Evolutionary conservation across 768 basidiomycete species (phyloP), one percentile per base, ranked within the genome.

Genomic region (Russula griseocarnosa): DNA sequence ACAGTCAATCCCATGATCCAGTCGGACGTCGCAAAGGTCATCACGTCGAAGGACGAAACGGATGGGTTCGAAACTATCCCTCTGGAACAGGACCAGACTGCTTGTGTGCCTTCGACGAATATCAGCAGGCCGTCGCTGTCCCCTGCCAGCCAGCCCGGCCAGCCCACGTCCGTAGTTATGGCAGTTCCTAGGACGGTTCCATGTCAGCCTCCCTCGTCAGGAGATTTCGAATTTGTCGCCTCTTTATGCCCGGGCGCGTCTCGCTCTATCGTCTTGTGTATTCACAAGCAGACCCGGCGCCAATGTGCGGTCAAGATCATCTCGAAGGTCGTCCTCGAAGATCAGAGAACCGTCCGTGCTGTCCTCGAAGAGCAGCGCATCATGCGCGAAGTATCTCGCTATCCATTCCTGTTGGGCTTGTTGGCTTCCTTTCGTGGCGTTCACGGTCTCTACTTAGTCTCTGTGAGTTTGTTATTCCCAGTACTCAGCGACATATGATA

Each of bases 351-450:
- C 10, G 32, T 58, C 58, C 61, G 40, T 24, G 46, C n/a, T 16
- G 60, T 61, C 24, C 50, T 61, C 36, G 64, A 46, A 18, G 64
- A 51, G 24, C 69, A 64, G 16, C 40, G 50, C 34, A 28, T 55
- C 13, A 36, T 49, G 53, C 58, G 63, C 40, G 51, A 65, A 2
- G 69, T 63, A 8, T 61, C 65, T 9, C 58, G 50, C 6, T 55
- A 65, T 38, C 63, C 65, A 20, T 69, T 61, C 36, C 36, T 72
- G 8, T 36, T 72, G 30, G 61, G 67, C 0, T 63, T 74, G n/a
- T 54, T 70, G 30, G 73, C 72, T 3, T 70, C 70, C 3, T 74
- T 69, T 66, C 55, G 68, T 20, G 71, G 71, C 51, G 10, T 20
- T 5, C 46, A 53, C 2, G 68, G 71, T 38, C 71, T 61, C 38